A percentile compares a stretch with the other conserved stretches of the same genome.
phyloP scores from a whole-genome alignment of 352 stramenopile genomes.

The Globisporangium abappressorium region DNA sequence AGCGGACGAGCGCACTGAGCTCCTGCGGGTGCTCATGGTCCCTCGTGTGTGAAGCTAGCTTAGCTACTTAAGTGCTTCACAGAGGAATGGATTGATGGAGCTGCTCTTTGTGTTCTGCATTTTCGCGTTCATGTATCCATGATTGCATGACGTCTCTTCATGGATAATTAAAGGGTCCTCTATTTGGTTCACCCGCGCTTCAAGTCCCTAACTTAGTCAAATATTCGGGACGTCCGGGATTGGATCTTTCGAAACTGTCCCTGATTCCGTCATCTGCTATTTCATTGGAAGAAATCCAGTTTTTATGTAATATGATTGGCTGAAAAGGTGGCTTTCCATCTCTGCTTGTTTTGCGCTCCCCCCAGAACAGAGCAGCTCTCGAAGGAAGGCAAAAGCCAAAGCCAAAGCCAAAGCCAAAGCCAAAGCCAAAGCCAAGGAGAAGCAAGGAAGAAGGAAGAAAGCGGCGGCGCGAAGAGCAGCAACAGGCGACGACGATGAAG shows the following conservation, averaged over 20 bases:
- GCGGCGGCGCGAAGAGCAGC: slow-evolving; percentile 18
- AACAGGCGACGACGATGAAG: slow-evolving; percentile 44
- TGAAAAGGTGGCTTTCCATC: slow-evolving; percentile 5
- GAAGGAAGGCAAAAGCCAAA: neutral
- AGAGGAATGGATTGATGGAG: too few relatives aligned
- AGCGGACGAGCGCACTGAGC: neutral
- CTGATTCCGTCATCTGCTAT: neutral
- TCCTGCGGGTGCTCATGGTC: neutral
- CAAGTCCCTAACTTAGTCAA: slow-evolving; percentile 7
- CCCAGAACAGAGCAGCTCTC: slow-evolving; percentile 8
- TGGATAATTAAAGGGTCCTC: neutral
- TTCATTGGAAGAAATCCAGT: slow-evolving; percentile 17
- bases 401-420: too few relatives aligned
- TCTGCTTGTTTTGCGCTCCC: slow-evolving; percentile 6
- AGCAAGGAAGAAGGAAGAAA: slow-evolving; percentile 22
- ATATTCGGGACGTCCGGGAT: slow-evolving; percentile 8
- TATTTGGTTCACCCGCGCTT: neutral
- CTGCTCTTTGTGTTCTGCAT: neutral
- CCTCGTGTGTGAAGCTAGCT: neutral
- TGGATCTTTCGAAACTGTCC: slow-evolving; percentile 18
- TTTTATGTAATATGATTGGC: slow-evolving; percentile 17
- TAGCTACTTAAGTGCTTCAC: too few relatives aligned
- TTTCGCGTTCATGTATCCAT: neutral
- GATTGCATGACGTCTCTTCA: slow-evolving; percentile 8
- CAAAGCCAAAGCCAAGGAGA: slow-evolving; percentile 3